Conservation (phyloP, 2,329 filamentous ascomycete species). For the Botryotinia convoluta region DNA sequence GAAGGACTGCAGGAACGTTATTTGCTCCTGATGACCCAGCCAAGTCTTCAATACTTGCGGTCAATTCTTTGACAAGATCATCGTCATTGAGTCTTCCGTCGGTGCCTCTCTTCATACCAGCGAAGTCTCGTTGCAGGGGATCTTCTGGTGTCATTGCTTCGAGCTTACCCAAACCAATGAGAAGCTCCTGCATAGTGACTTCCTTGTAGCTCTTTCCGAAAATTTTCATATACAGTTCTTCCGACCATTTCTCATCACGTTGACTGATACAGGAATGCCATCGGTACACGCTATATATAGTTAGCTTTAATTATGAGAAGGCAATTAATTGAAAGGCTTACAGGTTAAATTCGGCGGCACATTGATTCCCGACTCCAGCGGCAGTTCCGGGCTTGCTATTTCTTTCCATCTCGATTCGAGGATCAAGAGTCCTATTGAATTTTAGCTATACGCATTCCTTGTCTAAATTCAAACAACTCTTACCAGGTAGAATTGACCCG, state of each 20-base stretch:
- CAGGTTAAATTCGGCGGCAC: slow-evolving; percentile 84
- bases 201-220: slow-evolving; percentile 21
- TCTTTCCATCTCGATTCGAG: slow-evolving; percentile 64
- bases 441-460: not conserved
- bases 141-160: slow-evolving; percentile 60
- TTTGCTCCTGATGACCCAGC: slow-evolving; percentile 66
- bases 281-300: slow-evolving; percentile 57
- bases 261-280: slow-evolving; percentile 78
- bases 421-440: slow-evolving; percentile 59
- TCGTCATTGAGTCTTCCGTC: slow-evolving; percentile 71
- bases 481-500: slow-evolving; percentile 53
- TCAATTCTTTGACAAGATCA: slow-evolving; percentile 70
- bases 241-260: slow-evolving; percentile 78
- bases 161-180: slow-evolving; percentile 61
- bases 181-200: slow-evolving; percentile 55
- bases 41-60: slow-evolving; percentile 67
- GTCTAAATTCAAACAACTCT: not conserved
- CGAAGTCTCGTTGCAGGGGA: slow-evolving; percentile 66
- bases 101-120: slow-evolving; percentile 57
- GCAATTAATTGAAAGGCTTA: not conserved
- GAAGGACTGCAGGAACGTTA: slow-evolving; percentile 72
- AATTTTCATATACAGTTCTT: slow-evolving; percentile 49
- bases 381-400: slow-evolving; percentile 50
- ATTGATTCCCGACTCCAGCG: slow-evolving; percentile 70
- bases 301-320: not conserved